These are phyloP conservation scores for Colletotrichum viniferum DNA, from an alignment of 2,329 filamentous ascomycete species.

Conservation along the genomic window DNA sequence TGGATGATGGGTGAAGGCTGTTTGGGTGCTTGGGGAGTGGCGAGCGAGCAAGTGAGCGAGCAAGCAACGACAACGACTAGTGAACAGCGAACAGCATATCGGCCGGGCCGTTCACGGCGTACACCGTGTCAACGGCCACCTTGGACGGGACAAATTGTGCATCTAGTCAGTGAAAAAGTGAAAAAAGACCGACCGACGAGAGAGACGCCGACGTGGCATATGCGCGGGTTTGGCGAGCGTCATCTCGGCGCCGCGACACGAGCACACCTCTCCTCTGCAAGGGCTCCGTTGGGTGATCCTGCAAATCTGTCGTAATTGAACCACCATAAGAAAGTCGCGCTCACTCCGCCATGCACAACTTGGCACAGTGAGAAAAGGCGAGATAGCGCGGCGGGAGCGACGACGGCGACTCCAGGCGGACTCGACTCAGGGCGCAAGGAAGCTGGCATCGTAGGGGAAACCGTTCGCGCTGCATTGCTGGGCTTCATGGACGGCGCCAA, in stretches of 20 bases:
- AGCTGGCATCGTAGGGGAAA: background rate
- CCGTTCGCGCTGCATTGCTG: slow-evolving; percentile 12
- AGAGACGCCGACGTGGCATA: background rate
- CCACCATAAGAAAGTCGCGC: background rate
- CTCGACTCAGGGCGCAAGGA: background rate
- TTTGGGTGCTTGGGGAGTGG: background rate
- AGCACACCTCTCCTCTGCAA: background rate
- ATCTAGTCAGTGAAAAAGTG: background rate
- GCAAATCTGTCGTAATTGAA: background rate
- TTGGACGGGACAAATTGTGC: background rate
- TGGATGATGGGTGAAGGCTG: slow-evolving; percentile 1
- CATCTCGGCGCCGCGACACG: background rate
- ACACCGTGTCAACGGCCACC: background rate
- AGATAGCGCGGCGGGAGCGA: background rate
- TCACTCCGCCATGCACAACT: background rate
- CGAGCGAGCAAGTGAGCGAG: background rate
- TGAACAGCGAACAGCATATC: background rate
- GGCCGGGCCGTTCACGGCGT: background rate
- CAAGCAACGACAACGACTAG: background rate
- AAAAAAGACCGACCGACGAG: background rate
- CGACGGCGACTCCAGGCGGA: background rate
- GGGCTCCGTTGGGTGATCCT: background rate
- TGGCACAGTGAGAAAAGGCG: background rate
- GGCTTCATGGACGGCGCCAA: slow-evolving; percentile 2
- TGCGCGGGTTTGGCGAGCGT: background rate